Base-by-base conservation (phyloP, 1,139 yeast genomes). In the Yamadazyma jaroonii region DNA sequence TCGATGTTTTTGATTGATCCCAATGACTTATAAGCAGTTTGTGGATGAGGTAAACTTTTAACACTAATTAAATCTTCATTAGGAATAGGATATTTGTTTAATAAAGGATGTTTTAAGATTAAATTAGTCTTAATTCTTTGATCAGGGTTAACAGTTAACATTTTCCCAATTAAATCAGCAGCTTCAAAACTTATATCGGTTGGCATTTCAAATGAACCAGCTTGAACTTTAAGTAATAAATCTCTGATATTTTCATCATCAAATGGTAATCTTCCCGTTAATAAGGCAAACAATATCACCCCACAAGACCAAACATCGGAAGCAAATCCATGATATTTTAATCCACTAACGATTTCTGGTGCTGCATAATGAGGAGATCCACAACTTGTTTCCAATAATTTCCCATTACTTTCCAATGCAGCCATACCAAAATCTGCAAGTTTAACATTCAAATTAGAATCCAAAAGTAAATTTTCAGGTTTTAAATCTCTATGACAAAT, bases 371-470 rank as follows among this genome's bases (percentile, higher is more conserved):
- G 95, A 14, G 95, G 94, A 28, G 89, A 81, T 3, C 94, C 95
- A 65, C 95, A 84, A 10, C 86, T 78, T 8, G 95, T 84, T 56
- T 83, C 89, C 38, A 84, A 64, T 40, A 84, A 62, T 57, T 78
- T 80, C 31, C 83, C 85, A 41, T 81, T 80, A 44, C 83, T 74
- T 58, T 84, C 90, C 46, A 84, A 64, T 20, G 94, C 92, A 20
- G 94, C 94, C 94, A 84, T 84, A 35, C 94, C 95, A 53, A 84
- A 84, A 60, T 84, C 95, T 6, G 94, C 95, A 48, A 84, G 77
- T 53, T 84, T 84, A 37, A 84, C 84, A 47, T 79, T 81, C 39
- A 79, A 71, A 38, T 79, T 71, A 32, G 77, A 76, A 57, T 84
- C 92, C 27, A 84, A 62, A 40, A 84, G 59, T 41, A 84, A 65